These are phyloP conservation scores for Spathaspora hagerdaliae DNA, from an alignment of 805 yeast genomes.

Conservation along the genomic window DNA sequence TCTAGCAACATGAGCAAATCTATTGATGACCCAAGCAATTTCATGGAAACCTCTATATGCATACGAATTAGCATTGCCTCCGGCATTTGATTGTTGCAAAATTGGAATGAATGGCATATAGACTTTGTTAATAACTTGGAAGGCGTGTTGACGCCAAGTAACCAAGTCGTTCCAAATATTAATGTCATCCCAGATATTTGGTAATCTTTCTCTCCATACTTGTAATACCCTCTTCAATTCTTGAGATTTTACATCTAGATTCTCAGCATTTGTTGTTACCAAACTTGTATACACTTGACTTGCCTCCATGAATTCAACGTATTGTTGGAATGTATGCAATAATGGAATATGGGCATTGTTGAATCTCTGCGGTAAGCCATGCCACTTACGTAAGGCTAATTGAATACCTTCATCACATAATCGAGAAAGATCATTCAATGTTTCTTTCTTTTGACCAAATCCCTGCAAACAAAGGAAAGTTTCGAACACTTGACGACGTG, in stretches of 20 bases:
- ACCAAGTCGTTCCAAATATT: slow-evolving; percentile 96
- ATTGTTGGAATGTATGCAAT: slow-evolving; percentile 93
- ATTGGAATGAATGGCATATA: slow-evolving; percentile 91
- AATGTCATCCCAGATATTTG: slow-evolving; percentile 96
- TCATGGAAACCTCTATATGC: slow-evolving; percentile 98
- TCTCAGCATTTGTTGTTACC: slow-evolving; percentile 86
- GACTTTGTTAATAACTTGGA: slow-evolving; percentile 90
- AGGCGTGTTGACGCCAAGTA: slow-evolving; percentile 98
- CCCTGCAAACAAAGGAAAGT: slow-evolving; percentile 92
- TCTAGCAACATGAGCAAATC: slow-evolving; percentile 98
- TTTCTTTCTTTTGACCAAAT: slow-evolving; percentile 84
- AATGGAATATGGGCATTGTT: slow-evolving; percentile 85
- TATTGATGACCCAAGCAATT: slow-evolving; percentile 96
- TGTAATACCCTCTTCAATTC: slow-evolving; percentile 91
- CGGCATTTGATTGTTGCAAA: slow-evolving; percentile 62
- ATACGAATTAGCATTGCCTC: slow-evolving; percentile 78
- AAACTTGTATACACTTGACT: slow-evolving; percentile 87
- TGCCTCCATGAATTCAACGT: slow-evolving; percentile 96
- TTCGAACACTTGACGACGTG: slow-evolving; percentile 92
- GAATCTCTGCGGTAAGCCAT: slow-evolving; percentile 72
- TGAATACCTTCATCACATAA: slow-evolving; percentile 96
- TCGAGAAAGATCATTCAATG: slow-evolving; percentile 78
- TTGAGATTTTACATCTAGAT: slow-evolving; percentile 87
- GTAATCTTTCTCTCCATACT: slow-evolving; percentile 97
- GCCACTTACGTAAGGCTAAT: slow-evolving; percentile 88